Percentiles rank a stretch among this genome's conserved stretches.
phyloP scores from a whole-genome alignment of 2,329 filamentous ascomycete species.

The Penicillium sp. region DNA sequence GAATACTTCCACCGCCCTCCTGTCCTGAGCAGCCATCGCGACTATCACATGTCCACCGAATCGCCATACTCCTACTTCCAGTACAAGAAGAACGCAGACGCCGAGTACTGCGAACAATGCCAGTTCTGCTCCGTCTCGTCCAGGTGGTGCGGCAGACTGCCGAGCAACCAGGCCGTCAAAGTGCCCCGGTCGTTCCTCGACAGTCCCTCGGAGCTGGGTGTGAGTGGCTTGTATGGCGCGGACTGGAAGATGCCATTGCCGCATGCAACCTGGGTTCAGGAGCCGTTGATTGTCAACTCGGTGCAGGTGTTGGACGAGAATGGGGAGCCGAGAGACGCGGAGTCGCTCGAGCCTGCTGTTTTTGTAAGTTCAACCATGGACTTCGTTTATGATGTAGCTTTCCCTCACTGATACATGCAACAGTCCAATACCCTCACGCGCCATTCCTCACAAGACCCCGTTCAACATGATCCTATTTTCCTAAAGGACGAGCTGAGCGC shows the following conservation, averaged over 20 bases:
- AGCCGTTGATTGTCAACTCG: conserved; percentile 16
- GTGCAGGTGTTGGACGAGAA: conserved; percentile 8
- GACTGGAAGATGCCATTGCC: conserved; percentile 12
- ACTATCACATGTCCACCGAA: neutral
- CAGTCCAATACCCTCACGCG: conserved; percentile 7
- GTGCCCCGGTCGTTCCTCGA: neutral
- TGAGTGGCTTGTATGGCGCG: neutral
- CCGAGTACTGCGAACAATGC: conserved; percentile 13
- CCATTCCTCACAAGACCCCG: neutral
- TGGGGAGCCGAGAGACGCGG: neutral
- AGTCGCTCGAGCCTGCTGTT: conserved; percentile 3
- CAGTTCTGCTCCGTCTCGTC: conserved; percentile 14
- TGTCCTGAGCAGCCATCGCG: conserved; percentile 22
- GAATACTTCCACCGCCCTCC: conserved; percentile 31
- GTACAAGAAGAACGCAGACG: conserved; percentile 7
- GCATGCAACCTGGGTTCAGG: conserved; percentile 15
- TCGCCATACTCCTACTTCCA: conserved; percentile 12
- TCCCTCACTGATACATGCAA: neutral
- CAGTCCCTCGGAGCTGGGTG: conserved; percentile 3
- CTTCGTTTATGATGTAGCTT: neutral
- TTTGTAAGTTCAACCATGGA: conserved; percentile 8
- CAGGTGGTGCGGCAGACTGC: conserved; percentile 14
- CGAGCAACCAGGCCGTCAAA: neutral
- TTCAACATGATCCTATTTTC: neutral
- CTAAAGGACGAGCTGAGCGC: neutral